Evolutionary conservation across 2,329 filamentous ascomycete genomes (phyloP), one percentile per base, ranked within the genome.

Genomic region (Hymenoscyphus occultus): DNA sequence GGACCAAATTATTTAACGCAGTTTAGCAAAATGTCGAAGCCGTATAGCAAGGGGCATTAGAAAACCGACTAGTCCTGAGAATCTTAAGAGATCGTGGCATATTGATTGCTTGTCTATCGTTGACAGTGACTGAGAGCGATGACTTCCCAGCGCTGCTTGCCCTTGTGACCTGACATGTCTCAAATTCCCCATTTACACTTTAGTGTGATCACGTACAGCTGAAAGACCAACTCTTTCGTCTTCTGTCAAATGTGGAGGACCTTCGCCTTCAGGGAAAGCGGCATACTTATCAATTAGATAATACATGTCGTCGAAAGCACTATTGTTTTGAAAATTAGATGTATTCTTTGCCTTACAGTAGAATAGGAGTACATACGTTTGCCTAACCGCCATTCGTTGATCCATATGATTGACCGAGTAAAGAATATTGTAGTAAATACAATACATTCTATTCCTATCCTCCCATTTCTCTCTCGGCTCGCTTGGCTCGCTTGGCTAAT

Each of bases 391-490:
- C 19, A 19, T 48, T 48, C 42, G 3, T 31, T 56, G 56, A 9
- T 31, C 60, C 35, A 45, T 51, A 62, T 68, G 62, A 28, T 64
- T 48, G 13, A 64, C 62, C 9, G 66, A 66, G 45, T 51, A 45
- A 19, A 54, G n/a, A 10, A 65, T 39, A 31, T 63, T 68, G 12
- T 62, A 39, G 28, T 69, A 60, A 9, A 61, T 31, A 22, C 63
- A 61, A 56, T 77, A 77, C 35, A 77, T 63, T 7, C 68, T 67
- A 60, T 74, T 70, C 1, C 75, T 69, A 63, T 75, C 73, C 60
- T 76, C 68, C 60, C 73, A 75, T 65, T 76, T 71, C 22, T 73
- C 69, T n/a, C 59, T 57, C 0, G 74, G 76, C 58, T 77, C 42
- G n/a, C 42, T 48, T 1, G 74, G 76, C 58, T 77, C 42, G n/a